Evolutionary conservation across 306 rosid species (phyloP).

Genomic region (Dalbergia cochinchinensis): DNA sequence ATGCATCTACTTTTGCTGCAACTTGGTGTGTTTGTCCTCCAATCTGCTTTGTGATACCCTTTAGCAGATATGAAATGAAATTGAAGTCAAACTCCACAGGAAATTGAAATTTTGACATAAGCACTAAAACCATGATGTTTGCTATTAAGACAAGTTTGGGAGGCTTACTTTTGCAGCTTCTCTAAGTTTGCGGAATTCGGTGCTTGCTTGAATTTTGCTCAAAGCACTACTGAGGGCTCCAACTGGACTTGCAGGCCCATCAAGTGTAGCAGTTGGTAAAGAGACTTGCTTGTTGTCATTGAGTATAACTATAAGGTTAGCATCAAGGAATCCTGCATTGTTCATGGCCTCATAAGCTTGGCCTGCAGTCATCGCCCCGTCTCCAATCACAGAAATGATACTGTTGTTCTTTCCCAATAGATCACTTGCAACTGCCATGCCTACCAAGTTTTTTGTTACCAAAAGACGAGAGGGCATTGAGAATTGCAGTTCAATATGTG

Average conservation of each 20-base stretch:
- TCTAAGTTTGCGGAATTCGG: constrained; percentile 74
- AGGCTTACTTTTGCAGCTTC: constrained; percentile 86
- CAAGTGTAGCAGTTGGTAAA: constrained; percentile 91
- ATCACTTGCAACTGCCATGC: constrained; percentile 97
- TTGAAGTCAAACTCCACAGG: constrained; percentile 39
- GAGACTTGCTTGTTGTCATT: constrained; percentile 98
- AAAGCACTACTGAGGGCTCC: constrained; percentile 86
- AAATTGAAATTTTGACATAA: constrained; percentile 5
- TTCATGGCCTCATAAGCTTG: constrained; percentile 98
- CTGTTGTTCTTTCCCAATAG: constrained; percentile 77
- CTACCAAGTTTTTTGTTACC: constrained; percentile 49
- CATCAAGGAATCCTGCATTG: constrained; percentile 85
- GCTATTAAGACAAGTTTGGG: background rate
- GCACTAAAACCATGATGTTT: background rate
- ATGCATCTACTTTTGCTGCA: constrained; percentile 91
- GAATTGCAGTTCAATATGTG: constrained; percentile 19
- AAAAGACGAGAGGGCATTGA: background rate
- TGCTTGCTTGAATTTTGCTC: constrained; percentile 87
- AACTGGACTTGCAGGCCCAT: constrained; percentile 94
- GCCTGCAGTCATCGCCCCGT: constrained; percentile 98
- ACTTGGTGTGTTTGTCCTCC: constrained; percentile 80
- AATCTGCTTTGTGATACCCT: constrained; percentile 78
- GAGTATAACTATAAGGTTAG: constrained; percentile 82
- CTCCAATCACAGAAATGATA: constrained; percentile 90
- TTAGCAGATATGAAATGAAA: constrained; percentile 14